These are phyloP conservation scores for Exophiala phaeomuriformis DNA, from an alignment of 2,329 filamentous ascomycete genomes.

Conservation along the genomic window DNA sequence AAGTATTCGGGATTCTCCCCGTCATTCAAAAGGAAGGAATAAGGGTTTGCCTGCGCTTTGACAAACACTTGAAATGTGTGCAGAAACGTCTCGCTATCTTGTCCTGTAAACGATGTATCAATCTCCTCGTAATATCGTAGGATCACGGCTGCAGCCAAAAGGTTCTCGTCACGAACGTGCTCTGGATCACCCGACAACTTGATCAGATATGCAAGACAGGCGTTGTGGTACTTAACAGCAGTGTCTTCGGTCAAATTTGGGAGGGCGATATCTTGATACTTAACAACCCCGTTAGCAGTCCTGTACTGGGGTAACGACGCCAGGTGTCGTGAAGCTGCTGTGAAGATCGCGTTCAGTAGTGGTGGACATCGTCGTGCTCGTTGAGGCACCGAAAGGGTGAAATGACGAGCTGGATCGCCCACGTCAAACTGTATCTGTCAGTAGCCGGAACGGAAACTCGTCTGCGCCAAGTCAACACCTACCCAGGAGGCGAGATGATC, in stretches of 20 bases:
- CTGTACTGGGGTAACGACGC: slow-evolving; percentile 14
- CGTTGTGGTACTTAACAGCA: slow-evolving; percentile 28
- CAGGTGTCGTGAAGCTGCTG: slow-evolving; percentile 24
- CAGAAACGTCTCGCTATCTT: slow-evolving; percentile 28
- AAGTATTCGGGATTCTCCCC: slow-evolving; percentile 13
- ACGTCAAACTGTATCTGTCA: slow-evolving; percentile 24
- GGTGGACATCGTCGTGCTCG: slow-evolving; percentile 24
- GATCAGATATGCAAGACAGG: slow-evolving; percentile 29
- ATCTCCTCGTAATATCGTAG: slow-evolving; percentile 53
- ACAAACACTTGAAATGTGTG: slow-evolving; percentile 25
- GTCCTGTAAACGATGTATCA: slow-evolving; percentile 40
- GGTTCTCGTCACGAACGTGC: slow-evolving; percentile 43
- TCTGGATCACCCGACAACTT: slow-evolving; percentile 31
- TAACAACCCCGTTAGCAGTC: slow-evolving; percentile 14
- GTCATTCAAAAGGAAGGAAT: slow-evolving; percentile 12
- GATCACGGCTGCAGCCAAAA: slow-evolving; percentile 51
- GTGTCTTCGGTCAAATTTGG: slow-evolving; percentile 25
- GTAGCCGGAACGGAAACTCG: background rate
- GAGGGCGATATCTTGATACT: slow-evolving; percentile 20
- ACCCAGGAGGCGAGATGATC: slow-evolving; percentile 27
- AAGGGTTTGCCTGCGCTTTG: slow-evolving; percentile 22
- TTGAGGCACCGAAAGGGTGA: slow-evolving; percentile 25
- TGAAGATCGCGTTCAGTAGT: slow-evolving; percentile 27
- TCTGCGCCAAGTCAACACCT: background rate
- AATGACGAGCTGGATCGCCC: slow-evolving; percentile 24